Conservation (phyloP, 352 stramenopile species). For the Thraustotheca clavata region DNA sequence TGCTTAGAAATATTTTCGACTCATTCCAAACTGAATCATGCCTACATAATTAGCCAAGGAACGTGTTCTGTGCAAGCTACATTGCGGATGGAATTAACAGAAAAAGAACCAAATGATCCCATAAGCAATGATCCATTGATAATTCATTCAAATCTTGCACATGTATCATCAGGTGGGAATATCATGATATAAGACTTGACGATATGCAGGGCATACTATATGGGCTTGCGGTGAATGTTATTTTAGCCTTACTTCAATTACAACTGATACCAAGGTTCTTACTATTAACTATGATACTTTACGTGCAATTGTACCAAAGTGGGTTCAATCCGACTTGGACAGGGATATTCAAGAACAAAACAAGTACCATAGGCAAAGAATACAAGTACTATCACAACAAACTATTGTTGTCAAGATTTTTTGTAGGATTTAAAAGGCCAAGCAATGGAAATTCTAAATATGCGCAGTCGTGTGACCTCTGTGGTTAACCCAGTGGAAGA, state of each 20-base stretch:
- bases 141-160: slow-evolving; percentile 8
- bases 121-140: background rate
- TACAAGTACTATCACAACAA: background rate
- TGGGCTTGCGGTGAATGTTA: background rate
- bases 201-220: slow-evolving; percentile 11
- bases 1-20: background rate
- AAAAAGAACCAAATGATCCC: background rate
- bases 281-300: background rate
- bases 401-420: background rate
- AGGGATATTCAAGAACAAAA: background rate
- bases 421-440: background rate
- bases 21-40: slow-evolving; percentile 2
- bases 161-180: slow-evolving; percentile 3
- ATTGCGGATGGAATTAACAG: background rate
- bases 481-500: background rate
- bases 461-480: background rate
- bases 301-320: slow-evolving; percentile 5
- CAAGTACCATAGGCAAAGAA: background rate
- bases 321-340: background rate
- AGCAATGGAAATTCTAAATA: background rate
- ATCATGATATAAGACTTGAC: background rate
- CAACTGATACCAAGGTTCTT: background rate
- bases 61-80: background rate
- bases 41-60: slow-evolving; percentile 12
- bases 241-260: background rate